Conservation (phyloP, 768 basidiomycete species). For the Mycena vulgaris region DNA sequence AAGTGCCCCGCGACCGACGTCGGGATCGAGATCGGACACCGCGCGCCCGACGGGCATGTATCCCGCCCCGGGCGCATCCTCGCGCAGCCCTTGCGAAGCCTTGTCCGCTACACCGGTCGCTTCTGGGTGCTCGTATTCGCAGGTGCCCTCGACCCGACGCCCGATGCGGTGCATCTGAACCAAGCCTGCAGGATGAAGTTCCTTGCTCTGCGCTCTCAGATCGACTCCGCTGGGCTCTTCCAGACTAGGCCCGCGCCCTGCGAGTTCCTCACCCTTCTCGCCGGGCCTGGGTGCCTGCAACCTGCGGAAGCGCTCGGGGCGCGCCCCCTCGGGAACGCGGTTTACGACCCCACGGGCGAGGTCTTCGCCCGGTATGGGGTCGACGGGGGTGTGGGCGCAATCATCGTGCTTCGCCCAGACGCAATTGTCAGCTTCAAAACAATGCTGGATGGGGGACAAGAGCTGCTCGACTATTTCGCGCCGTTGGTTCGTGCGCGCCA, state of each 20-base stretch:
- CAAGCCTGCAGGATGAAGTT: neutral
- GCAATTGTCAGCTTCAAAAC: conserved; percentile 19
- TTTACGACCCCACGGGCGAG: conserved; percentile 5
- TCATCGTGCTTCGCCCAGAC: conserved; percentile 22
- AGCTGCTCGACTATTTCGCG: neutral
- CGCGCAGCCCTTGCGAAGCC: neutral
- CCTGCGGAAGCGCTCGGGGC: conserved; percentile 4
- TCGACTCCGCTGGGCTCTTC: neutral
- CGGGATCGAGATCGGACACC: neutral
- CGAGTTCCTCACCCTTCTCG: conserved; percentile 12
- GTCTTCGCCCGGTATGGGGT: conserved; percentile 12
- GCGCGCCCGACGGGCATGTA: neutral
- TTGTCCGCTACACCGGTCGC: neutral
- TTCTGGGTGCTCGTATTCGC: neutral
- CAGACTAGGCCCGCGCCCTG: neutral
- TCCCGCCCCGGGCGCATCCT: neutral
- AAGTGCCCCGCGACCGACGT: neutral
- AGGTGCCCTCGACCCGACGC: neutral
- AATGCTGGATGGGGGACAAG: conserved; percentile 4
- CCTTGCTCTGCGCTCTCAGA: neutral
- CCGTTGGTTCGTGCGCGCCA: conserved; percentile 3
- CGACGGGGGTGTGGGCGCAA: neutral
- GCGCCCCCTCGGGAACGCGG: neutral
- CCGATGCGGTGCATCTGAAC: neutral
- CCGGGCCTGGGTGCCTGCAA: neutral